Conservation (phyloP, 306 rosid genomes). For the Castanea sativa region DNA sequence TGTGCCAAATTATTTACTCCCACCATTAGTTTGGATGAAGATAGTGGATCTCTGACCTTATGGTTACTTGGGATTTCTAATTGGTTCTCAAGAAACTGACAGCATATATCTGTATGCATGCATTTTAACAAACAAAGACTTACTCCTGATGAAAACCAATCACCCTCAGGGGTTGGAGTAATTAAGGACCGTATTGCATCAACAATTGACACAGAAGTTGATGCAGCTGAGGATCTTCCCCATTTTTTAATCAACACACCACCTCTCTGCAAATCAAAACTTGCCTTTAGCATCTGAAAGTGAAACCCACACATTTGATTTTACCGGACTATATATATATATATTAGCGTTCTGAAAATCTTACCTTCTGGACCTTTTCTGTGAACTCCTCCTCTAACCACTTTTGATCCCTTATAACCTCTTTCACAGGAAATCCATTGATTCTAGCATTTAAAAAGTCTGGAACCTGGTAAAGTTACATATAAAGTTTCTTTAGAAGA, state of each 20-base stretch:
- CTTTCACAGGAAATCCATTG: conserved; percentile 77
- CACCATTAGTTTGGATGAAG: neutral
- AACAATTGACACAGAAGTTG: conserved; percentile 81
- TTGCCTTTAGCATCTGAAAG: conserved; percentile 12
- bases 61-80: neutral
- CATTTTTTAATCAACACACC: conserved; percentile 85
- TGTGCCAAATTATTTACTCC: neutral
- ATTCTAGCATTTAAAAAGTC: conserved; percentile 92
- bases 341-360: neutral
- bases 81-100: neutral
- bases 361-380: conserved; percentile 81
- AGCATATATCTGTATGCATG: neutral
- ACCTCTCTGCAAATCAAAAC: conserved; percentile 70
- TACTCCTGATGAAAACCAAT: conserved; percentile 97
- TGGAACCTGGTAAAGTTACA: conserved; percentile 63
- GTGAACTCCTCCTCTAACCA: conserved; percentile 98
- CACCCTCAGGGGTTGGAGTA: conserved; percentile 91
- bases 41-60: neutral
- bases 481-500: conserved; percentile 16
- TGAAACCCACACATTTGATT: neutral
- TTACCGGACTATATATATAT: neutral
- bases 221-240: conserved; percentile 99
- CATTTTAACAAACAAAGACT: conserved; percentile 25
- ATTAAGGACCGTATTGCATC: conserved; percentile 85
- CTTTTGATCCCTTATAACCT: conserved; percentile 78